phyloP scores from a whole-genome alignment of 73 alveolate genomes.

The Uronychia binucleata region DNA sequence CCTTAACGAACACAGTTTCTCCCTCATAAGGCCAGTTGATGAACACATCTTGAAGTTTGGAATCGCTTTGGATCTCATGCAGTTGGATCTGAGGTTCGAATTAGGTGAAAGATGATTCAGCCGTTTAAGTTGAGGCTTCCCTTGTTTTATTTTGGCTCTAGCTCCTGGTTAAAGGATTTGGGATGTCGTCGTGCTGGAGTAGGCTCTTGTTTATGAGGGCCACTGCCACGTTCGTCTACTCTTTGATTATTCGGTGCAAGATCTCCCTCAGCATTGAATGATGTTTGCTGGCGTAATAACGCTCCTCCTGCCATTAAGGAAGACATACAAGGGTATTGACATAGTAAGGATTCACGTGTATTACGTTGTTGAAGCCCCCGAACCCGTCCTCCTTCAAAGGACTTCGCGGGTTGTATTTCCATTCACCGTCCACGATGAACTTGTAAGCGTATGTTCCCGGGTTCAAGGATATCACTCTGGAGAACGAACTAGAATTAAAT shows the following conservation, averaged over 20 bases:
- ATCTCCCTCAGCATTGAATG: neutral
- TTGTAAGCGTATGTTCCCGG: slow-evolving; percentile 51
- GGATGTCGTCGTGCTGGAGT: no score
- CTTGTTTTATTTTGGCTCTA: neutral
- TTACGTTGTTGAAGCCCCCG: slow-evolving; percentile 13
- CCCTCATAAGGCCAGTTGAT: slow-evolving; percentile 12
- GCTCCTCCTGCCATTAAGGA: neutral
- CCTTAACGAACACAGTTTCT: neutral
- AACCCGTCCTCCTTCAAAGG: neutral
- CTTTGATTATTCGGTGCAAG: neutral
- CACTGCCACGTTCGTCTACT: neutral
- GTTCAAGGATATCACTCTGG: slow-evolving; percentile 3
- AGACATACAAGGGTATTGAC: neutral
- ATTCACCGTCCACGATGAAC: slow-evolving; percentile 58
- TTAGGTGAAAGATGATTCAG: neutral
- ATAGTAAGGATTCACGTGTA: slow-evolving; percentile 2
- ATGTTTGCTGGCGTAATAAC: neutral
- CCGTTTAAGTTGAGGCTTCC: neutral
- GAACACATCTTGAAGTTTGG: neutral
- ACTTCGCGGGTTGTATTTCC: slow-evolving; percentile 36
- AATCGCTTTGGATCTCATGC: neutral
- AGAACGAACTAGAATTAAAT: neutral
- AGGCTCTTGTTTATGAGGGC: no score
- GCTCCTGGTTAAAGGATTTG: neutral
- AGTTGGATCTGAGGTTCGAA: neutral